A percentile compares a stretch with the other conserved stretches of the same genome.
phyloP scores from a whole-genome alignment of 805 yeast species.

The Ogataea naganishii region DNA sequence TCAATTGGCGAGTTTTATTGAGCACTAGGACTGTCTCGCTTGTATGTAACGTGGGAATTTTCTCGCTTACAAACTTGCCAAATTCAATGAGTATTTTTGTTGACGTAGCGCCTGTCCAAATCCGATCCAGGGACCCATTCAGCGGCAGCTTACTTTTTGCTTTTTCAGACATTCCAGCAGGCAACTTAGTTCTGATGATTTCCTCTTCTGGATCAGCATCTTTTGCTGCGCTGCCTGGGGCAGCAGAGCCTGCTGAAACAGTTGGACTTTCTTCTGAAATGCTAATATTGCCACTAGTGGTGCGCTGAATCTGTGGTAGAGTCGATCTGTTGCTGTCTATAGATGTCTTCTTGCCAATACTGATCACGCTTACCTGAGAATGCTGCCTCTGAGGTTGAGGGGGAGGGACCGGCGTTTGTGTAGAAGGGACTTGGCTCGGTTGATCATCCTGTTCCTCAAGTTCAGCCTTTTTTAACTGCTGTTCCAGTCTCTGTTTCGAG shows the following conservation, averaged over 20 bases:
- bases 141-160: conserved; percentile 46
- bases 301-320: too few species aligned
- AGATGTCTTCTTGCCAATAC: too few species aligned
- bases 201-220: conserved; percentile 23
- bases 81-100: conserved; percentile 30
- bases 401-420: too few species aligned
- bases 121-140: conserved; percentile 36
- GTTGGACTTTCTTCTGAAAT: too few species aligned
- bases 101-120: conserved; percentile 53
- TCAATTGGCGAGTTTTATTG: conserved; percentile 30
- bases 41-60: conserved; percentile 25
- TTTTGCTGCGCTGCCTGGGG: conserved; percentile 1
- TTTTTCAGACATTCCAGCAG: conserved; percentile 52
- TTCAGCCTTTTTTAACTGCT: not conserved
- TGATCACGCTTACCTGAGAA: too few species aligned
- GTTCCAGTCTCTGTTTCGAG: not conserved
- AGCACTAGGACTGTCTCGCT: conserved; percentile 25
- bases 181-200: conserved; percentile 38
- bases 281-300: too few species aligned
- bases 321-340: too few species aligned
- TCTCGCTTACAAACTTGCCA: conserved; percentile 17
- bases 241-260: too few species aligned
- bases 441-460: not conserved
- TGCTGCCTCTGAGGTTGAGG: conserved; percentile 3
- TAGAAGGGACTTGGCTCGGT: conserved; percentile 1